Base-by-base conservation (phyloP, 2,329 filamentous ascomycete species). In the Emergomyces africanus region DNA sequence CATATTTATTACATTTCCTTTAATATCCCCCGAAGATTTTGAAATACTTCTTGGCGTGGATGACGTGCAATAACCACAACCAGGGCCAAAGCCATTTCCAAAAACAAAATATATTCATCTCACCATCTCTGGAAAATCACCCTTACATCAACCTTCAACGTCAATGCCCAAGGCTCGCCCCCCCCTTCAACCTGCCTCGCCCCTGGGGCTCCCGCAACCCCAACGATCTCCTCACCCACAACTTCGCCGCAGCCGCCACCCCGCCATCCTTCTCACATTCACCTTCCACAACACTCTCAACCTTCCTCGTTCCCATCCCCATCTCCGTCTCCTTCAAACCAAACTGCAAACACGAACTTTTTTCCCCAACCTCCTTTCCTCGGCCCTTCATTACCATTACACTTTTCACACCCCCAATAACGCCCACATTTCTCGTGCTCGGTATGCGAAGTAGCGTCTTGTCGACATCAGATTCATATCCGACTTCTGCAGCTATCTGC, bases 381-480 rank as follows among this genome's bases (percentile, higher is more conserved):
- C 33, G 15, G 12, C 28, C 33, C 41, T 59, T 54, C 53, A 6
- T 49, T 1, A n/a, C 6, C 48, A 20, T 53, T 14, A 25, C 30
- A 82, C 83, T n/a, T 33, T 59, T 61, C 41, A 64, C 42, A 3
- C 64, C 51, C 35, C 61, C 57, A 49, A 65, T 60, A 48, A 66
- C 54, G 14, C 61, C 60, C 37, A 66, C 61, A 41, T 62, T 58
- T 42, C 65, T 61, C 51, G 63, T 59, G 53, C 63, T 61, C 4
- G 94, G 94, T 62, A 99, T 97, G 51, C 92, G 80, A 66, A 99
- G 73, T 78, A 94, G 85, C 67, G 96, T 92, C 63, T 81, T 88
- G 72, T 97, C 90, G 0, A 89, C 80, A 5, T 79, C 74, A 79
- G 86, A 96, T 1, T 87, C 88, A 79, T 86, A 96, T 1, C 88